phyloP scores from a whole-genome alignment of 768 basidiomycete genomes.

The Agrocybe praecox region DNA sequence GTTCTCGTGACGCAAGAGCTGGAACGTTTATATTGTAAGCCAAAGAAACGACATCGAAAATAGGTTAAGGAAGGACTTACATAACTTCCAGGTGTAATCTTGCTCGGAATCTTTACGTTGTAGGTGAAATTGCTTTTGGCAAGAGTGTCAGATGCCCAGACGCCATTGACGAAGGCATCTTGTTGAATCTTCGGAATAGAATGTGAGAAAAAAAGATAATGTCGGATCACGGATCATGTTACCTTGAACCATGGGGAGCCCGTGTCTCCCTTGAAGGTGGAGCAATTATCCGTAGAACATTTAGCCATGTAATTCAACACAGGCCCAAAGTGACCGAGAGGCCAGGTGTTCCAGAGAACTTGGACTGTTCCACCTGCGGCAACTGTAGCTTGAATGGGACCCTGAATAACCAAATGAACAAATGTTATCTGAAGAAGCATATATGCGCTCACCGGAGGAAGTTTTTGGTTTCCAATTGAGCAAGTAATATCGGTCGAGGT shows the following conservation, averaged over 20 bases:
- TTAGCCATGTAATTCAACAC: constrained; percentile 42
- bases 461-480: constrained; percentile 37
- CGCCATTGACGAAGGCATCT: constrained; percentile 33
- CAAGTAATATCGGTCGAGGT: constrained; percentile 37
- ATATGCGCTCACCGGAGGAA: constrained; percentile 30
- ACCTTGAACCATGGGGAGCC: constrained; percentile 44
- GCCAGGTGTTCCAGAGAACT: constrained; percentile 42
- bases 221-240: background rate
- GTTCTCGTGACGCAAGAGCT: constrained; percentile 40
- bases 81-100: constrained; percentile 38
- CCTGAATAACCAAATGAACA: constrained; percentile 18
- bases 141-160: constrained; percentile 38
- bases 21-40: background rate
- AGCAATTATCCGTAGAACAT: constrained; percentile 35
- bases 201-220: background rate
- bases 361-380: constrained; percentile 35
- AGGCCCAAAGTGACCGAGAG: constrained; percentile 39
- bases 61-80: constrained; percentile 19
- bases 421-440: background rate
- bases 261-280: constrained; percentile 34
- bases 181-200: constrained; percentile 34
- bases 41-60: background rate
- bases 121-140: constrained; percentile 35
- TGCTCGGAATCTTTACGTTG: constrained; percentile 37
- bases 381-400: constrained; percentile 35